These are phyloP conservation scores for Cladosporium oxysporum DNA, from an alignment of 2,329 filamentous ascomycete genomes.

Conservation along the genomic window DNA sequence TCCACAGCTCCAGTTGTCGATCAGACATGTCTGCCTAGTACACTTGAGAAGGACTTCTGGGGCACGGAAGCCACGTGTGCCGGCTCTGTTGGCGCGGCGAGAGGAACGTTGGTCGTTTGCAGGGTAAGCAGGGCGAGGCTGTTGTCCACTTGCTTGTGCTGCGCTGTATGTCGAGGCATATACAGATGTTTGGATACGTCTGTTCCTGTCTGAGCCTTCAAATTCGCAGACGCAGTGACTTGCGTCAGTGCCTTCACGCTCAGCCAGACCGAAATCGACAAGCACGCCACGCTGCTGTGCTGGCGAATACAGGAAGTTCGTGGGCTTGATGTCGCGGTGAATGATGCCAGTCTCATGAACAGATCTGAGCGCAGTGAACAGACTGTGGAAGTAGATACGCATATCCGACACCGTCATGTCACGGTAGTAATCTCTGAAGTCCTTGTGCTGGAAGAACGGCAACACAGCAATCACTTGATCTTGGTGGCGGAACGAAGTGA, in stretches of 20 bases:
- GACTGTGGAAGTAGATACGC: slow-evolving; percentile 81
- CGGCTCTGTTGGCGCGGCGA: slow-evolving; percentile 87
- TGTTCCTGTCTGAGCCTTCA: slow-evolving; percentile 61
- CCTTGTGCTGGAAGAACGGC: slow-evolving; percentile 92
- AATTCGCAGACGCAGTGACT: slow-evolving; percentile 83
- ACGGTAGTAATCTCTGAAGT: slow-evolving; percentile 93
- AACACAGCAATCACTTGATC: slow-evolving; percentile 95
- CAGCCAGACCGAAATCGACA: slow-evolving; percentile 98
- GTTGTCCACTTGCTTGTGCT: slow-evolving; percentile 27
- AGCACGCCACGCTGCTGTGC: slow-evolving; percentile 79
- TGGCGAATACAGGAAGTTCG: slow-evolving; percentile 93
- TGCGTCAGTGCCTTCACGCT: slow-evolving; percentile 68
- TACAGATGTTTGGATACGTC: slow-evolving; percentile 56
- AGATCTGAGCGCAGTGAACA: slow-evolving; percentile 80
- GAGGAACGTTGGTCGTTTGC: slow-evolving; percentile 88
- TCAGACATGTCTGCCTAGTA: slow-evolving; percentile 85
- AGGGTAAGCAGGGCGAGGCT: slow-evolving; percentile 67
- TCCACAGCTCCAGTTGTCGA: slow-evolving; percentile 95
- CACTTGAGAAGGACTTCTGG: slow-evolving; percentile 97
- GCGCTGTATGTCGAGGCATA: slow-evolving; percentile 57
- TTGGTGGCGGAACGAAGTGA: slow-evolving; percentile 92
- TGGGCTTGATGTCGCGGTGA: slow-evolving; percentile 69
- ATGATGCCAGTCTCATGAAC: slow-evolving; percentile 85
- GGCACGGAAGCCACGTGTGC: slow-evolving; percentile 91
- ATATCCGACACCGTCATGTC: slow-evolving; percentile 85